Evolutionary conservation across 2,329 filamentous ascomycete species (phyloP).

Genomic region (Fusarium phyllophilum): DNA sequence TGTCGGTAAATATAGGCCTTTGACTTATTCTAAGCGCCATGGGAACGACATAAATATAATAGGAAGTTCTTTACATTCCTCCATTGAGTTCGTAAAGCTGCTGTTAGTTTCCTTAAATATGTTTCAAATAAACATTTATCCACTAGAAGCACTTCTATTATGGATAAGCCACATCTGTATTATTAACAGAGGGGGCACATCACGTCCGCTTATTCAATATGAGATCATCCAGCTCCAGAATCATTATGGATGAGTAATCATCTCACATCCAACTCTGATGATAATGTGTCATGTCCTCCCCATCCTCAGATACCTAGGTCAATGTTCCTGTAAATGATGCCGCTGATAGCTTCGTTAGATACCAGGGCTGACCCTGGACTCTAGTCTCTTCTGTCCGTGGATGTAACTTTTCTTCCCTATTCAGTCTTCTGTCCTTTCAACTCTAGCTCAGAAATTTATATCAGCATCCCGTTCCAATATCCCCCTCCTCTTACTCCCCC

Average conservation of each 20-base stretch:
- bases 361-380: background rate
- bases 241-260: too few species aligned
- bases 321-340: rapidly evolving
- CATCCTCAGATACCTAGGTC: too few species aligned
- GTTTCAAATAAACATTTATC: too few species aligned
- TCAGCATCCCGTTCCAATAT: background rate
- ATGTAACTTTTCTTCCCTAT: rapidly evolving
- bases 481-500: background rate
- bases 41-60: background rate
- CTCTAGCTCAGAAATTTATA: too few species aligned
- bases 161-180: too few species aligned
- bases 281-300: background rate
- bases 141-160: too few species aligned
- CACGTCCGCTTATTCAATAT: background rate
- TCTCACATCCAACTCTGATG: background rate
- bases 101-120: too few species aligned
- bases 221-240: too few species aligned
- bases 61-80: background rate
- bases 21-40: rapidly evolving
- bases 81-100: background rate
- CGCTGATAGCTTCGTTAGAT: rapidly evolving
- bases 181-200: too few species aligned
- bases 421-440: rapidly evolving
- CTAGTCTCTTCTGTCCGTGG: rapidly evolving
- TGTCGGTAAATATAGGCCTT: background rate